Conservation (phyloP, 2,329 filamentous ascomycete genomes). For the Claviceps africana region DNA sequence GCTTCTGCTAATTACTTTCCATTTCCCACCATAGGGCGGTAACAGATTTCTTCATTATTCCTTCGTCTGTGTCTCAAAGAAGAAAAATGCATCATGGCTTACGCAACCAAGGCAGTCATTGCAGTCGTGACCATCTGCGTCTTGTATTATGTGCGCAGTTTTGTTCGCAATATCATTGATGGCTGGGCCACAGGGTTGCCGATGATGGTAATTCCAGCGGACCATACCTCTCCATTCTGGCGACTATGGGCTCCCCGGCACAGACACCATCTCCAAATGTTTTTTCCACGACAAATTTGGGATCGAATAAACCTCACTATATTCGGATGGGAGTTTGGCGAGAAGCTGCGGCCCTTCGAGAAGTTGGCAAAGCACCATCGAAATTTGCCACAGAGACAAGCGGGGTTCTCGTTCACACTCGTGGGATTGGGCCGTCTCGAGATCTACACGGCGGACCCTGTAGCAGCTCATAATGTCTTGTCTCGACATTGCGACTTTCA, state of each 20-base stretch:
- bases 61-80: background rate
- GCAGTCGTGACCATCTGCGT: background rate
- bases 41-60: background rate
- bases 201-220: background rate
- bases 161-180: constrained; percentile 1
- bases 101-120: background rate
- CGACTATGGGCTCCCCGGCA: background rate
- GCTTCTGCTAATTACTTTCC: too few species aligned
- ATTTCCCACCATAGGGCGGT: background rate
- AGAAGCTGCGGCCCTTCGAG: constrained; percentile 1
- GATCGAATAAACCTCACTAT: background rate
- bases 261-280: background rate
- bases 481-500: background rate
- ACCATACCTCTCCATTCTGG: background rate
- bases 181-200: background rate
- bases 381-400: background rate
- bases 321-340: constrained; percentile 2
- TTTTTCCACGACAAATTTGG: background rate
- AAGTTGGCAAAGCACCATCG: background rate
- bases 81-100: background rate
- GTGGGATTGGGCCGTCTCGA: background rate
- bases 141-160: background rate
- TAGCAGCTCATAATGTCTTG: background rate
- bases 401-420: background rate
- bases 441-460: background rate